Percentiles rank a stretch among this genome's conserved stretches.
phyloP scores from a whole-genome alignment of 2,329 filamentous ascomycete genomes.

The Neonectria magnoliae region DNA sequence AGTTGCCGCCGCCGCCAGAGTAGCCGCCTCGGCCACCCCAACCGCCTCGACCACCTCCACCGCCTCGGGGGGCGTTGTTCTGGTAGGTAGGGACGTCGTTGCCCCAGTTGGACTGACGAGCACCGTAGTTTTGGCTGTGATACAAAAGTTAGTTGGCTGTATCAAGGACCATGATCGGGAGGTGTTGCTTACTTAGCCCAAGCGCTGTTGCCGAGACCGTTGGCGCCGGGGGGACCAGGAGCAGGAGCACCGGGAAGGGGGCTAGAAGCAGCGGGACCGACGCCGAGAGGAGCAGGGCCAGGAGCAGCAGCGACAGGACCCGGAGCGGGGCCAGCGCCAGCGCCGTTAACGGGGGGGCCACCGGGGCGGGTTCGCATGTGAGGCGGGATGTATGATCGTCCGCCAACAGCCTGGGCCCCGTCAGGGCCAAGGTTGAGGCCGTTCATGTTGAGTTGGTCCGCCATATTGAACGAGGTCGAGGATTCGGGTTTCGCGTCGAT shows the following conservation, averaged over 20 bases:
- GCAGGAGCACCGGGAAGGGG: slow-evolving; percentile 26
- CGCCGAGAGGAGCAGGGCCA: slow-evolving; percentile 21
- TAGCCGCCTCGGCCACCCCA: slow-evolving; percentile 51
- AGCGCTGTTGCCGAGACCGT: slow-evolving; percentile 70
- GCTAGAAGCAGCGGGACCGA: slow-evolving; percentile 24
- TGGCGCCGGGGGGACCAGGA: slow-evolving; percentile 43
- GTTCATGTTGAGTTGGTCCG: slow-evolving; percentile 85
- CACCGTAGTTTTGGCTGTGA: slow-evolving; percentile 44
- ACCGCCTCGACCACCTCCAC: slow-evolving; percentile 46
- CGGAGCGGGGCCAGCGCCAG: slow-evolving; percentile 32
- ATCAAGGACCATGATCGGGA: neutral
- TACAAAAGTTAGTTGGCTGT: slow-evolving; percentile 31
- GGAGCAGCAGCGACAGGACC: slow-evolving; percentile 36
- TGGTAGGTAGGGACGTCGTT: slow-evolving; percentile 44
- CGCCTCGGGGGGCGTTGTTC: slow-evolving; percentile 43
- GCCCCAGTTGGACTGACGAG: slow-evolving; percentile 49
- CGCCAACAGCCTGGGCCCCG: slow-evolving; percentile 45
- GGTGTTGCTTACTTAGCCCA: slow-evolving; percentile 67
- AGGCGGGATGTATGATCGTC: slow-evolving; percentile 84
- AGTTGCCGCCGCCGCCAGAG: slow-evolving; percentile 50
- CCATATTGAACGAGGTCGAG: slow-evolving; percentile 66
- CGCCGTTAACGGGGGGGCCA: slow-evolving; percentile 52
- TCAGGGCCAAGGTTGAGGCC: slow-evolving; percentile 71
- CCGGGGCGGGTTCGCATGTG: slow-evolving; percentile 72
- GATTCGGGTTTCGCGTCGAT: slow-evolving; percentile 35